phyloP scores from a whole-genome alignment of 2,329 filamentous ascomycete species.

The Aspergillus amoenus region DNA sequence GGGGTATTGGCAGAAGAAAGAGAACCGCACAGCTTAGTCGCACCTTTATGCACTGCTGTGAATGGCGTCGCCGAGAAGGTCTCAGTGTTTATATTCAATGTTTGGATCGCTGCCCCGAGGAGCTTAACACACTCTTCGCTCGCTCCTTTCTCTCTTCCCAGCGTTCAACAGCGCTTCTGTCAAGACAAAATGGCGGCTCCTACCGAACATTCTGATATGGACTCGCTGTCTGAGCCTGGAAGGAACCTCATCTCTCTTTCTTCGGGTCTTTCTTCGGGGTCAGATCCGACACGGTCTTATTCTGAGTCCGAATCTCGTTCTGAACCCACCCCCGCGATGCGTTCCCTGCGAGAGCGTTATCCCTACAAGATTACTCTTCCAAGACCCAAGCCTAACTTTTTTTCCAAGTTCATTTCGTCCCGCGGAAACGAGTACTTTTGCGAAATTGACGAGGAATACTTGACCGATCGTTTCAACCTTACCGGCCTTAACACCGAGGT shows the following conservation, averaged over 20 bases:
- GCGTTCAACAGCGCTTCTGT: background rate
- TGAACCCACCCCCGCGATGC: slow-evolving; percentile 1
- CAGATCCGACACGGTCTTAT: background rate
- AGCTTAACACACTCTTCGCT: background rate
- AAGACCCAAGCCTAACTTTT: slow-evolving; percentile 12
- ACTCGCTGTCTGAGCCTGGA: slow-evolving; percentile 4
- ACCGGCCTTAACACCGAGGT: slow-evolving; percentile 97
- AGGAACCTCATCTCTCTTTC: background rate
- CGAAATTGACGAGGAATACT: slow-evolving; percentile 98
- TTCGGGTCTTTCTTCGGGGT: background rate
- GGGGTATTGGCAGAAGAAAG: slow-evolving; percentile 10
- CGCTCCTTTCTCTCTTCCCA: background rate
- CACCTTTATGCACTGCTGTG: background rate
- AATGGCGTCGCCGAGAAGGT: background rate
- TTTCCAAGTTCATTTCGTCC: slow-evolving; percentile 85
- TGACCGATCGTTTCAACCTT: slow-evolving; percentile 96
- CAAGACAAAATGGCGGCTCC: background rate
- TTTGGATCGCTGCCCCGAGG: background rate
- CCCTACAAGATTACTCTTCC: slow-evolving; percentile 3
- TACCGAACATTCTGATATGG: background rate
- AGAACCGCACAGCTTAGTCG: background rate
- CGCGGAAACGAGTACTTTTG: slow-evolving; percentile 99
- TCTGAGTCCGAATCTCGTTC: background rate
- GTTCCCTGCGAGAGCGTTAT: background rate
- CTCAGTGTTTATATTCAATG: background rate